These are phyloP conservation scores for Collybia mongolica DNA, from an alignment of 768 basidiomycete species.

Conservation along the genomic window DNA sequence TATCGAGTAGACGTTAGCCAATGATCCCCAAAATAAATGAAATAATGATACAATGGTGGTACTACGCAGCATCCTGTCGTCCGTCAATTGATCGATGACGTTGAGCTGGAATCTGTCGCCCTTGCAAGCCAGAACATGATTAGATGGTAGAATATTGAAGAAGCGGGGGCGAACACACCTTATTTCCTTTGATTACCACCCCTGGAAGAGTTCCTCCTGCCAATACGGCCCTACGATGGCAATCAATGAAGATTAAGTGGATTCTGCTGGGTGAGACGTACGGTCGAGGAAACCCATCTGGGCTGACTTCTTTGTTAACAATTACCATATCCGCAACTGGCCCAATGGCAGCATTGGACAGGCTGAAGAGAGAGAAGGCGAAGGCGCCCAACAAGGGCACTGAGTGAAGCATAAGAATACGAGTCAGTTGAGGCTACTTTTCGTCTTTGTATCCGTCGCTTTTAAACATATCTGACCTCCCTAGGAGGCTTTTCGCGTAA, in stretches of 20 bases:
- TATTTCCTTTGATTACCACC: slow-evolving; percentile 24
- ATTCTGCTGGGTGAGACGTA: slow-evolving; percentile 17
- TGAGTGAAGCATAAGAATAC: no score
- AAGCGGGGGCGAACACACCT: slow-evolving; percentile 12
- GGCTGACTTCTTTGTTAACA: slow-evolving; percentile 40
- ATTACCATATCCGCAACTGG: slow-evolving; percentile 34
- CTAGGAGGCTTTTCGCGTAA: no score
- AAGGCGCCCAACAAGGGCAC: no score
- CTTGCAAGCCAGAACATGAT: neutral
- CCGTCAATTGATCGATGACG: slow-evolving; percentile 16
- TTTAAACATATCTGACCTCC: no score
- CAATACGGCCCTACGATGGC: slow-evolving; percentile 19
- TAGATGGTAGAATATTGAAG: neutral
- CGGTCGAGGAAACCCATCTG: slow-evolving; percentile 48
- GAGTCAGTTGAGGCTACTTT: no score
- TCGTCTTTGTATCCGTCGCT: no score
- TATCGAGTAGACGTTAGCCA: neutral
- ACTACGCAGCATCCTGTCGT: slow-evolving; percentile 14
- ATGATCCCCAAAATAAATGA: slow-evolving; percentile 9
- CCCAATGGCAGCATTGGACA: slow-evolving; percentile 18
- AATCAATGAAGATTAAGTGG: neutral
- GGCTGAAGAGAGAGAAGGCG: neutral
- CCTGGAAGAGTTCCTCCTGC: slow-evolving; percentile 25
- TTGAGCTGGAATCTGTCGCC: slow-evolving; percentile 20
- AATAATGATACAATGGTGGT: slow-evolving; percentile 13